phyloP scores from a whole-genome alignment of 2,329 filamentous ascomycete species.

The Tolypocladium capitatum region DNA sequence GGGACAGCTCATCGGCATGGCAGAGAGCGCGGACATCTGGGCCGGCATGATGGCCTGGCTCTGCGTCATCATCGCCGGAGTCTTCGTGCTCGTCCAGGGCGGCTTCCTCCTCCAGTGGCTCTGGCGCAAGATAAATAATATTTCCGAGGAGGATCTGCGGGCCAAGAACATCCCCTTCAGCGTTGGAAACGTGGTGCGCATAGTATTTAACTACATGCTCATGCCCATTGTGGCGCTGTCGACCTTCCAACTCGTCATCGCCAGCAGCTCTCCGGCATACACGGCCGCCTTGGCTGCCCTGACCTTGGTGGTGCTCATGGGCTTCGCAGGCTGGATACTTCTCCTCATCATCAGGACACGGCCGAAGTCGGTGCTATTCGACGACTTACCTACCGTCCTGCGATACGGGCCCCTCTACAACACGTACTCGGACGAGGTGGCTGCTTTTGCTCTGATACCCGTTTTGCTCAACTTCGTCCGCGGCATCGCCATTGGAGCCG shows the following conservation, averaged over 20 bases:
- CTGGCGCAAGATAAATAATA: slow-evolving; percentile 56
- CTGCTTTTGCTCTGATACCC: slow-evolving; percentile 78
- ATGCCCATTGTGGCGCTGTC: slow-evolving; percentile 78
- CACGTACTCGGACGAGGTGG: slow-evolving; percentile 88
- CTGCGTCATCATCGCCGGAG: slow-evolving; percentile 56
- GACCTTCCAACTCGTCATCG: slow-evolving; percentile 79
- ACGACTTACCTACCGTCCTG: slow-evolving; percentile 80
- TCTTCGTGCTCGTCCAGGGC: slow-evolving; percentile 58
- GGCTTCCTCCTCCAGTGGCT: slow-evolving; percentile 69
- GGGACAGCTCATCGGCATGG: slow-evolving; percentile 73
- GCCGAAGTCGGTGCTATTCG: slow-evolving; percentile 78
- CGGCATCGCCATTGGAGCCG: slow-evolving; percentile 80
- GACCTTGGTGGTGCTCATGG: slow-evolving; percentile 58
- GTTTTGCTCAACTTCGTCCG: slow-evolving; percentile 74
- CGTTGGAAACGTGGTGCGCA: slow-evolving; percentile 63
- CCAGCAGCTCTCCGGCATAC: slow-evolving; percentile 51
- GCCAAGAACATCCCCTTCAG: slow-evolving; percentile 87
- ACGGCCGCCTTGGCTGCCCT: slow-evolving; percentile 64
- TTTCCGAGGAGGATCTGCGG: slow-evolving; percentile 73
- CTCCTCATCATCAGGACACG: slow-evolving; percentile 67
- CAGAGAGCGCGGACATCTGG: slow-evolving; percentile 69
- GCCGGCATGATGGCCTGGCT: slow-evolving; percentile 89
- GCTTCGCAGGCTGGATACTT: slow-evolving; percentile 67
- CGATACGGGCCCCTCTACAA: slow-evolving; percentile 92
- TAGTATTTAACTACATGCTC: slow-evolving; percentile 87